Conservation (phyloP, 2,329 filamentous ascomycete species). For the Claviceps capensis region DNA sequence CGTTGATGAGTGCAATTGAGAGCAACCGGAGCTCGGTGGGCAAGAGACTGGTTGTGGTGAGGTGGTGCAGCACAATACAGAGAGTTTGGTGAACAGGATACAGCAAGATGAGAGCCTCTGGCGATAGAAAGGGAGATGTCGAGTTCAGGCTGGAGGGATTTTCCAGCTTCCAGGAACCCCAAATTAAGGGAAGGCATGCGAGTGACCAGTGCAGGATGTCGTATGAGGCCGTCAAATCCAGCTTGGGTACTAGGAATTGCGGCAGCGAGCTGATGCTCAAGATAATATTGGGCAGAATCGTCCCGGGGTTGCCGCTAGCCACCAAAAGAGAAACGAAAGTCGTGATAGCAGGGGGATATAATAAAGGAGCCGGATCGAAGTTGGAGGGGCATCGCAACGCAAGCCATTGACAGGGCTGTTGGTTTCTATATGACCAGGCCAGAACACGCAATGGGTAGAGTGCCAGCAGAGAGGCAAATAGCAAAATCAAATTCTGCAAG, state of each 20-base stretch:
- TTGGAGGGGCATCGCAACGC: slow-evolving; percentile 48
- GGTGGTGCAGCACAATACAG: slow-evolving; percentile 57
- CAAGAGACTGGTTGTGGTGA: slow-evolving; percentile 81
- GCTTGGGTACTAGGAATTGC: slow-evolving; percentile 53
- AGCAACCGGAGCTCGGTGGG: slow-evolving; percentile 79
- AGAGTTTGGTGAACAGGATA: slow-evolving; percentile 77
- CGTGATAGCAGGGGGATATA: slow-evolving; percentile 71
- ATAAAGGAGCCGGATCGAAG: slow-evolving; percentile 85
- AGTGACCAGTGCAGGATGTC: slow-evolving; percentile 68
- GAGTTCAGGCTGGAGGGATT: slow-evolving; percentile 25
- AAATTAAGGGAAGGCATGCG: slow-evolving; percentile 51
- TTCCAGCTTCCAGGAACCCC: slow-evolving; percentile 11
- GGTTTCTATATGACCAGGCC: slow-evolving; percentile 30
- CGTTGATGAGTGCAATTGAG: slow-evolving; percentile 67
- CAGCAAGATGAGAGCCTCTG: slow-evolving; percentile 48
- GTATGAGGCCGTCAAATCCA: slow-evolving; percentile 40
- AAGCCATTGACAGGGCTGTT: slow-evolving; percentile 22
- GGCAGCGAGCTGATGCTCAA: slow-evolving; percentile 69
- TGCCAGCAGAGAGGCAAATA: slow-evolving; percentile 27
- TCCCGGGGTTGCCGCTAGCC: slow-evolving; percentile 42
- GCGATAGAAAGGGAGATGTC: slow-evolving; percentile 22
- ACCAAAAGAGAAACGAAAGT: slow-evolving; percentile 65
- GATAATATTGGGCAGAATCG: slow-evolving; percentile 68
- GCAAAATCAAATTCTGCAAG: slow-evolving; percentile 22
- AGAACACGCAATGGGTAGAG: slow-evolving; percentile 49